Percentiles rank a stretch among this genome's conserved stretches.
These are phyloP conservation scores for Plasmodium ovale DNA, from an alignment of 169 alveolate genomes.

Conservation along the genomic window DNA sequence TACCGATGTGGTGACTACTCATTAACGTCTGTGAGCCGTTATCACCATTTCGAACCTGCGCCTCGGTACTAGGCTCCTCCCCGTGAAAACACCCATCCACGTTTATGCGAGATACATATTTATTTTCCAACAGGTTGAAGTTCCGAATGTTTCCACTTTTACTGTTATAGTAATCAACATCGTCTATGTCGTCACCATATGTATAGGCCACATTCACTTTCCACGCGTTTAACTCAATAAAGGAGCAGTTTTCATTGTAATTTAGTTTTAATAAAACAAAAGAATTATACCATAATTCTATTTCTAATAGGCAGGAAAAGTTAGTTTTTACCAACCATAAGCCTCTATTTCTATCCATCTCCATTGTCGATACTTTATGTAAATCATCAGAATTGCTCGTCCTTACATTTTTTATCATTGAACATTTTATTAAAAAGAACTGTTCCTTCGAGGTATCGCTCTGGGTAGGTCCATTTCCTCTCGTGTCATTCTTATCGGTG, in stretches of 20 bases:
- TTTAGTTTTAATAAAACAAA: slow-evolving; percentile 60
- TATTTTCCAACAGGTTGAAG: slow-evolving; percentile 32
- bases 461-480: not conserved
- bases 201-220: slow-evolving; percentile 64
- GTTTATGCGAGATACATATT: slow-evolving; percentile 6
- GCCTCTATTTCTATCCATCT: slow-evolving; percentile 34
- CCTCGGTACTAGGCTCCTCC: not conserved
- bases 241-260: slow-evolving; percentile 25
- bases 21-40: no score
- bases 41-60: not conserved
- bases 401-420: slow-evolving; percentile 59
- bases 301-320: slow-evolving; percentile 41
- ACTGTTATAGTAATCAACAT: slow-evolving; percentile 32
- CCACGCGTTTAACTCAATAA: slow-evolving; percentile 61
- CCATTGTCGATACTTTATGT: not conserved
- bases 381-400: not conserved
- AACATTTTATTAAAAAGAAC: slow-evolving; percentile 60
- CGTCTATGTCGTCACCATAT: slow-evolving; percentile 76
- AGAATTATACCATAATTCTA: slow-evolving; percentile 71
- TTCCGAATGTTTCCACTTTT: not conserved
- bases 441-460: slow-evolving; percentile 16
- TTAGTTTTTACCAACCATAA: slow-evolving; percentile 61
- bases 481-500: not conserved
- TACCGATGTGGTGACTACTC: no score
- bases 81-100: not conserved